These are phyloP conservation scores for Osmozyma mogii DNA, from an alignment of 805 yeast genomes.

Conservation along the genomic window DNA sequence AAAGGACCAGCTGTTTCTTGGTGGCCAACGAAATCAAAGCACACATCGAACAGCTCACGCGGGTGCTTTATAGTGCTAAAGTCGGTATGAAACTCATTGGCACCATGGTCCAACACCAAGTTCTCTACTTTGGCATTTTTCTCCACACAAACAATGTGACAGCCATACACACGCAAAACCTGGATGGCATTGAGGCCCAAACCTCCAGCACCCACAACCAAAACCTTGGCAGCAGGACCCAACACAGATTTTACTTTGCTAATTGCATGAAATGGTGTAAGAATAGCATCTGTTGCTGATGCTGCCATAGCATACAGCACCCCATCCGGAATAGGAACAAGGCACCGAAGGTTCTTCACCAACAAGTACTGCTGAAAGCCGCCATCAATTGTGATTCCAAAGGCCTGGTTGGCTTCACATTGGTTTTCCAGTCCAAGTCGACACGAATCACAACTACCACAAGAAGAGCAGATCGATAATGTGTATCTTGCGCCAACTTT, in stretches of 20 bases:
- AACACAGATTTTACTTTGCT: constrained; percentile 23
- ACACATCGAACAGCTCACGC: constrained; percentile 26
- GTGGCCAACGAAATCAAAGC: constrained; percentile 31
- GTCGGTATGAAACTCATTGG: constrained; percentile 33
- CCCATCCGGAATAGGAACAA: constrained; percentile 33
- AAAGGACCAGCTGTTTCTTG: too few relatives aligned
- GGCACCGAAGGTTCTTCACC: constrained; percentile 24
- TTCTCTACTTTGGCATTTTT: constrained; percentile 9
- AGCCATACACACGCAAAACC: constrained; percentile 24
- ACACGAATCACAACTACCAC: constrained; percentile 30
- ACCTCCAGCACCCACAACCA: constrained; percentile 36
- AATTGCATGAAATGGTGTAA: constrained; percentile 37
- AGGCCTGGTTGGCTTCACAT: constrained; percentile 20
- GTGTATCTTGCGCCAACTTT: constrained; percentile 23
- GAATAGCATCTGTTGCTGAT: constrained; percentile 33
- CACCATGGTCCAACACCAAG: constrained; percentile 19
- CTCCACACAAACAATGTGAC: constrained; percentile 28
- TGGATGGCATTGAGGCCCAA: constrained; percentile 38
- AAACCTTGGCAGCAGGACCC: constrained; percentile 27
- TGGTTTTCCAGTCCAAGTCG: constrained; percentile 27
- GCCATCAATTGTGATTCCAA: constrained; percentile 32
- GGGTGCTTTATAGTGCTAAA: constrained; percentile 16
- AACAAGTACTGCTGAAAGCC: constrained; percentile 35
- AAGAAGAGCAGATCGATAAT: constrained; percentile 21
- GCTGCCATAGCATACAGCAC: constrained; percentile 34